Evolutionary conservation across 257 asterid genomes (phyloP), one percentile per base, ranked within the genome.

Genomic region (Ilex asprella): DNA sequence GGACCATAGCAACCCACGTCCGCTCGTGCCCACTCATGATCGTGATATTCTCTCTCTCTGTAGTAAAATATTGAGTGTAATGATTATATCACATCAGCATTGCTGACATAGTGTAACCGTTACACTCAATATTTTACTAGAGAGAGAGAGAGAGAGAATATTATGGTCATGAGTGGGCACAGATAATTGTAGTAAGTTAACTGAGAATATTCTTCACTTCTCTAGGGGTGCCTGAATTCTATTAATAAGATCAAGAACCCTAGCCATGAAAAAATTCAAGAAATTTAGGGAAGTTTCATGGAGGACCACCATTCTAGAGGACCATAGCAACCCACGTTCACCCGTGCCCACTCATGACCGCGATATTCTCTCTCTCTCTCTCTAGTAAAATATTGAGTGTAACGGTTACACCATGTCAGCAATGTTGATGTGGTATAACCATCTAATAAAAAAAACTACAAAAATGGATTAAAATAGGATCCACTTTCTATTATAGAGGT

Each of bases 1-100:
- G 81, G 81, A 75, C 81, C 77, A 72, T 72, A 12, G 21, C 56
- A 59, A 46, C 62, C 29, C 46, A 31, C 6, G 31, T 16, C 46
- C 27, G 55, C 41, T 56, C 54, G 55, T 73, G 59, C 55, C 43
- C 54, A 12, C 31, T 15, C 41, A 39, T 31, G 59, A 56, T 64
- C 63, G 65, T 31, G 65, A 51, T 13, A 27, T 21, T 55, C 12
- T 63, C 63, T 52, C 39, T 35, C 21, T 58, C 16, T 27, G 12
- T 12, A 30, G 11, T 59, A 21, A 21, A 21, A 21, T 21, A 21
- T 21, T 21, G 27, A 21, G 27, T 21, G 27, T 21, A 21, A 21
- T 1, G 1, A 1, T 21, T 21, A 21, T 1, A 21, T 1, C 27
- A 21, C 1, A 1, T 21, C 27, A 21, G 1, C 27, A 21, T 0